Evolutionary conservation across 2,329 filamentous ascomycete species (phyloP).

Genomic region (Paradendryphiella salina): DNA sequence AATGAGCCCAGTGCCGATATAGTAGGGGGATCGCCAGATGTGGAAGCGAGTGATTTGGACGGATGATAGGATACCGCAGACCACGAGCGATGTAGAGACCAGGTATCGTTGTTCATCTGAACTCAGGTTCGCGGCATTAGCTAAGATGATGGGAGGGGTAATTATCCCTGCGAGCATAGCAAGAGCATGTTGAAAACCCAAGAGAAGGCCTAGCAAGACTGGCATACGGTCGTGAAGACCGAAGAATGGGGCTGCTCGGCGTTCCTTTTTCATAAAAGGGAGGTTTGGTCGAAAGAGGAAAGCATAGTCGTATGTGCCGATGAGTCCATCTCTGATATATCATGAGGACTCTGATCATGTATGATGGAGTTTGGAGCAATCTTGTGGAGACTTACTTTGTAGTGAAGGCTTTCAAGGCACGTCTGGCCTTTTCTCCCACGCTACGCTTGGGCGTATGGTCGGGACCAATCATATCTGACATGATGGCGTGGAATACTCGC

Average conservation of each 20-base stretch:
- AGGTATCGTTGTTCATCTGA: conserved; percentile 70
- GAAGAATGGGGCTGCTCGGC: conserved; percentile 73
- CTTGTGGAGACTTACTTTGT: conserved; percentile 48
- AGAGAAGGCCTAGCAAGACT: conserved; percentile 70
- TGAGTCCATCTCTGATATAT: conserved; percentile 64
- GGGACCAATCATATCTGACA: conserved; percentile 52
- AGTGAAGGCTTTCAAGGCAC: conserved; percentile 53
- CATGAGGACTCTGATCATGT: not conserved
- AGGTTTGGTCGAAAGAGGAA: conserved; percentile 82
- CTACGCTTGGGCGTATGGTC: conserved; percentile 48
- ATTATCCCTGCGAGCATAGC: conserved; percentile 72
- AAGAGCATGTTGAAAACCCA: conserved; percentile 78
- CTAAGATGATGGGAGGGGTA: conserved; percentile 75
- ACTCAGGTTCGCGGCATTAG: conserved; percentile 66
- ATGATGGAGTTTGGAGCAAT: too few species aligned
- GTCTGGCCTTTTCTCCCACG: conserved; percentile 48
- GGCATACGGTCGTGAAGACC: conserved; percentile 81
- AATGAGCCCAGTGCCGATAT: conserved; percentile 70
- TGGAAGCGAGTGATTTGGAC: conserved; percentile 77
- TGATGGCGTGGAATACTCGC: conserved; percentile 16
- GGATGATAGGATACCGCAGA: conserved; percentile 73
- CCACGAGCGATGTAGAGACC: conserved; percentile 76
- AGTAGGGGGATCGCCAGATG: conserved; percentile 70
- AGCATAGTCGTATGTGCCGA: conserved; percentile 87
- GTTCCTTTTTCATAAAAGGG: conserved; percentile 73